phyloP scores from a whole-genome alignment of 805 yeast species.

The Tetrapisispora nanseiensis region DNA sequence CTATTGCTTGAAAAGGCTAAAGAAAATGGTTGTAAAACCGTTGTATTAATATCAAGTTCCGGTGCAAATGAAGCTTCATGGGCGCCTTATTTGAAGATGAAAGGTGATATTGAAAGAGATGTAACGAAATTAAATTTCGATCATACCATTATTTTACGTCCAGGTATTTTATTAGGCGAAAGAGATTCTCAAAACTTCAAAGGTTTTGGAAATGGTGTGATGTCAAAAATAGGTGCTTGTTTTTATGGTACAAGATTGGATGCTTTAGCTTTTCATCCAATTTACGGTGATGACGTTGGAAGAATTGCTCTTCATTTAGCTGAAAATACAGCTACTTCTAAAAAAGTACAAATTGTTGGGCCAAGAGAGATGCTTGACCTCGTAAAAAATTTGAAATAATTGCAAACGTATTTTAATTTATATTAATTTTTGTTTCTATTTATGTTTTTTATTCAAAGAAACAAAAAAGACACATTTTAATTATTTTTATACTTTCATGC shows the following conservation, averaged over 20 bases:
- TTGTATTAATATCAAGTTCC: constrained; percentile 52
- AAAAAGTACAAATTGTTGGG: constrained; percentile 25
- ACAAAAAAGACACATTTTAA: too few relatives aligned
- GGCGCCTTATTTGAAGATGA: constrained; percentile 55
- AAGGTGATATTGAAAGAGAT: constrained; percentile 69
- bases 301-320: constrained; percentile 41
- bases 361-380: constrained; percentile 24
- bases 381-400: constrained; percentile 7
- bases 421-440: neutral
- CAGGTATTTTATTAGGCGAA: constrained; percentile 64
- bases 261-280: constrained; percentile 34
- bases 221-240: constrained; percentile 27
- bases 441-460: too few relatives aligned
- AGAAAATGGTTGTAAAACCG: constrained; percentile 55
- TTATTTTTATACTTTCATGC: neutral
- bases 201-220: constrained; percentile 30
- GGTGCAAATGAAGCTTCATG: constrained; percentile 54
- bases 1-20: constrained; percentile 67
- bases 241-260: constrained; percentile 31
- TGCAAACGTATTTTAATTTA: neutral
- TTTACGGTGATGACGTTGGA: constrained; percentile 60
- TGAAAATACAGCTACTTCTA: constrained; percentile 14
- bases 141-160: constrained; percentile 65
- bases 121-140: constrained; percentile 53
- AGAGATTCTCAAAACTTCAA: constrained; percentile 34